A percentile compares a stretch with the other conserved stretches of the same genome.
Conservation (phyloP, 805 yeast genomes). For the Myxozyma geophila region DNA sequence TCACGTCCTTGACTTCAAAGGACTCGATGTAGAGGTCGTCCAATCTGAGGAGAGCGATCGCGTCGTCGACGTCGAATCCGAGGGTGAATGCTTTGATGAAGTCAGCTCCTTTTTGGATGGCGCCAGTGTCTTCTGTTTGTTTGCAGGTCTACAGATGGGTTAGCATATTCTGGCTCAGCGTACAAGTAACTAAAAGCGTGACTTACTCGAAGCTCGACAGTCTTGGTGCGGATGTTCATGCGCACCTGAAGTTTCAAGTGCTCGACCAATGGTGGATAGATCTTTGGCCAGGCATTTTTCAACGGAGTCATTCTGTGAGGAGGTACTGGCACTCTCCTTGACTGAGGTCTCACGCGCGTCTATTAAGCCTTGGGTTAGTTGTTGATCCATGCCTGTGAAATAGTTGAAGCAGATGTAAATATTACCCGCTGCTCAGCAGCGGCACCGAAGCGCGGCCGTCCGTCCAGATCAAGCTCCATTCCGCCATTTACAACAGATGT, state of each 20-base stretch:
- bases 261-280: conserved; percentile 94
- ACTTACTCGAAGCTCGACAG: conserved; percentile 65
- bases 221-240: conserved; percentile 86
- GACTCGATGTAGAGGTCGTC: conserved; percentile 97
- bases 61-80: conserved; percentile 97
- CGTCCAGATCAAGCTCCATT: conserved; percentile 63
- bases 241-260: conserved; percentile 93
- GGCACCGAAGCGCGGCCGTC: conserved; percentile 83
- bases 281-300: conserved; percentile 86
- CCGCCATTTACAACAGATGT: conserved; percentile 13
- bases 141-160: conserved; percentile 57
- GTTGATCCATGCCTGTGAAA: not conserved
- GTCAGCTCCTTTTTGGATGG: conserved; percentile 97
- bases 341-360: conserved; percentile 68
- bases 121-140: conserved; percentile 86
- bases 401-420: conserved; percentile 7
- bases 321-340: conserved; percentile 89
- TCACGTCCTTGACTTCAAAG: conserved; percentile 95
- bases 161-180: no score
- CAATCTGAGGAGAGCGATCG: conserved; percentile 88
- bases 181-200: not conserved
- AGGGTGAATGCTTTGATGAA: conserved; percentile 92
- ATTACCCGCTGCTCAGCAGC: conserved; percentile 53
- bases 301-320: conserved; percentile 97
- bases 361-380: not conserved